Evolutionary conservation across 2,329 filamentous ascomycete genomes (phyloP).

Genomic region (Emericellopsis cladophorae): DNA sequence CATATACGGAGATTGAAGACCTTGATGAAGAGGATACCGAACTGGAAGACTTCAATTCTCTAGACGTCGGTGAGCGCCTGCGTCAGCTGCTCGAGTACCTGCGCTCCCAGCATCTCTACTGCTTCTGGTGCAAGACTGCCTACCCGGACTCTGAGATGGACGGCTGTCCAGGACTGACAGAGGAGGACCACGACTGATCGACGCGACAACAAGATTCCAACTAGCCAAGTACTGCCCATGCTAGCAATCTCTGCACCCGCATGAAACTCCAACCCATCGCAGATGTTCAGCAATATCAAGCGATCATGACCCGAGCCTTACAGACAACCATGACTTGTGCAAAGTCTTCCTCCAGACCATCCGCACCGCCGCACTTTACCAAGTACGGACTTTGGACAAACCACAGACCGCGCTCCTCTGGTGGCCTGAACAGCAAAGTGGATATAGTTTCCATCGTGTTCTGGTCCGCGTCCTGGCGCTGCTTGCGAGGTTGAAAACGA

Average conservation of each 20-base stretch:
- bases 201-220: no score
- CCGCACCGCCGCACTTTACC: background rate
- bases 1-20: conserved; percentile 51
- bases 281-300: background rate
- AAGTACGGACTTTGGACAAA: background rate
- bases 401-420: background rate
- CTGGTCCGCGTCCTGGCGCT: background rate
- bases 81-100: conserved; percentile 55
- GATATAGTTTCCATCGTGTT: background rate
- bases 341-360: background rate
- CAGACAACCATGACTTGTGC: background rate
- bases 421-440: background rate
- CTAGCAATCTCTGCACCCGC: no score
- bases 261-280: no score
- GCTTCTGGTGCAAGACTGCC: conserved; percentile 88
- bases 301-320: background rate
- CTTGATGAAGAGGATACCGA: conserved; percentile 71
- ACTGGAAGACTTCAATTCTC: conserved; percentile 63
- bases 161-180: conserved; percentile 75
- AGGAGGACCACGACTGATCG: conserved; percentile 60
- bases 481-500: background rate
- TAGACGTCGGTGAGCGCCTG: conserved; percentile 55
- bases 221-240: no score
- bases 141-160: conserved; percentile 69
- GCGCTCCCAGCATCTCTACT: conserved; percentile 63